Conservation (phyloP, 305 asterid species). For the Withania somnifera region DNA sequence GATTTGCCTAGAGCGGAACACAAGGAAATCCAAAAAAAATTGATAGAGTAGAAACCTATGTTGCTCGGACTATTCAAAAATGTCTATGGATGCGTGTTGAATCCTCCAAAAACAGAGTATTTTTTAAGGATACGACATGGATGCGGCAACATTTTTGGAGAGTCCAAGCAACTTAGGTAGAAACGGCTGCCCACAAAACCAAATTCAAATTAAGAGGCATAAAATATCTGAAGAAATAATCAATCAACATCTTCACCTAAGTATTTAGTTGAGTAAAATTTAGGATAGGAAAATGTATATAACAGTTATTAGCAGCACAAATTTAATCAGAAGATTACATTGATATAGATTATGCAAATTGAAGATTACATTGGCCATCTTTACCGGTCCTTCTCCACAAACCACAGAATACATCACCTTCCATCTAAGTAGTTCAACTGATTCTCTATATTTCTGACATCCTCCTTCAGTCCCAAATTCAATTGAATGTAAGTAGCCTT, state of each 20-base stretch:
- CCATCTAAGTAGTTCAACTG: not conserved
- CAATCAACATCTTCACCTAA: not conserved
- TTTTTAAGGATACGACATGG: too few species aligned
- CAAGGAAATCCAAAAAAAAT: not conserved
- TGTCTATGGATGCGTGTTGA: too few species aligned
- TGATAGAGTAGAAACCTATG: not conserved
- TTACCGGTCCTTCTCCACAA: not conserved
- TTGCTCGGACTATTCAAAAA: too few species aligned
- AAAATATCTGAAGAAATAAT: not conserved
- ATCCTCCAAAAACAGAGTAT: too few species aligned
- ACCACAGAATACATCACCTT: not conserved
- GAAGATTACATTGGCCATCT: not conserved
- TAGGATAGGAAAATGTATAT: not conserved
- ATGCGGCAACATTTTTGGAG: too few species aligned
- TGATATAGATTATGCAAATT: not conserved
- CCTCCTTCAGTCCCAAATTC: not conserved
- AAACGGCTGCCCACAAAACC: not conserved
- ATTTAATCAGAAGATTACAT: not conserved
- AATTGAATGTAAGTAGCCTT: not conserved
- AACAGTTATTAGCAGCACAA: not conserved
- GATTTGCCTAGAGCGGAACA: too few species aligned
- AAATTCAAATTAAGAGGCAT: not conserved
- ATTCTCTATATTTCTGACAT: not conserved
- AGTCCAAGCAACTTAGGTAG: too few species aligned
- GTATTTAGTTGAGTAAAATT: not conserved